Evolutionary conservation across 441 rosid species (phyloP).

Genomic region (Adansonia grandidieri): DNA sequence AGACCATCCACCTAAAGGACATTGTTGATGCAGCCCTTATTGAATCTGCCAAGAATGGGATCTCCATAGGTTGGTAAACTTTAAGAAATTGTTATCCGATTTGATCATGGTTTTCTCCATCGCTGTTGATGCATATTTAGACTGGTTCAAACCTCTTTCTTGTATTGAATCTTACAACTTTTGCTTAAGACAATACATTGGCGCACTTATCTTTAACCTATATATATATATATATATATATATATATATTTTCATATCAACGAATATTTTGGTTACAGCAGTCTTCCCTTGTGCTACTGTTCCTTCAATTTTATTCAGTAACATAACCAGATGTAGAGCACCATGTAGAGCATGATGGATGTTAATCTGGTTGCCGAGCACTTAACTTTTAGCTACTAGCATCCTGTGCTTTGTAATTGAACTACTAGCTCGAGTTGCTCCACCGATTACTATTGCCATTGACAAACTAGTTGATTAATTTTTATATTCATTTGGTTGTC

Average conservation of each 20-base stretch:
- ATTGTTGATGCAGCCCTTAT: conserved; percentile 87
- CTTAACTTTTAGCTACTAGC: background rate
- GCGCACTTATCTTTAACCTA: background rate
- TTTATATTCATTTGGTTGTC: background rate
- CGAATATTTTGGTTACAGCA: background rate
- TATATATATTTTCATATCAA: background rate
- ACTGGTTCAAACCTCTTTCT: background rate
- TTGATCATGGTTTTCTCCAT: conserved; percentile 13
- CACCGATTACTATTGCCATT: background rate
- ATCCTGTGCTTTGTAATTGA: conserved; percentile 12
- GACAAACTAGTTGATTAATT: no score
- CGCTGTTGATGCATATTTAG: background rate
- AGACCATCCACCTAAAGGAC: conserved; percentile 81
- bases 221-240: no score
- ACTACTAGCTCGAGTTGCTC: background rate
- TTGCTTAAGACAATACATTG: no score
- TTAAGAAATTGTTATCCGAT: background rate
- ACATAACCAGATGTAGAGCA: background rate
- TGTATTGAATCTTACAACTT: background rate
- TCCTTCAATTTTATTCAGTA: conserved; percentile 6
- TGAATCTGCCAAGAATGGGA: conserved; percentile 63
- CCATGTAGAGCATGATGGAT: conserved; percentile 7
- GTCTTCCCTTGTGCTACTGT: background rate
- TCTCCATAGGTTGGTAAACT: conserved; percentile 65
- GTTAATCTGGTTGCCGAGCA: background rate